Conservation (phyloP, 768 basidiomycete genomes). For the Pleurotus cornucopiae region DNA sequence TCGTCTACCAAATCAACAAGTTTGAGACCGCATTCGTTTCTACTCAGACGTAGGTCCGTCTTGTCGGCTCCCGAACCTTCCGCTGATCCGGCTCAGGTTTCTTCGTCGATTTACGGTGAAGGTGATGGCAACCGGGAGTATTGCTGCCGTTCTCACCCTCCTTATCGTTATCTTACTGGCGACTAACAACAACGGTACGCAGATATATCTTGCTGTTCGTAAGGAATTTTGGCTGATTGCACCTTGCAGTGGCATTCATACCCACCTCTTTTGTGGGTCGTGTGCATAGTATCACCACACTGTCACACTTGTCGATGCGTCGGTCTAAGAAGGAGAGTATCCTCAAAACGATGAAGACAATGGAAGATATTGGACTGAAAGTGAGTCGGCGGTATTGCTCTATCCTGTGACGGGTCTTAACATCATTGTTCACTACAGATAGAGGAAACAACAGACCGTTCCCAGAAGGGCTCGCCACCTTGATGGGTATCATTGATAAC, state of each 20-base stretch:
- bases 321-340: too few relatives aligned
- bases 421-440: too few relatives aligned
- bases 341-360: too few relatives aligned
- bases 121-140: neutral
- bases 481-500: too few relatives aligned
- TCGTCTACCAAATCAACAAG: constrained; percentile 3
- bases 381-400: too few relatives aligned
- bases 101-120: constrained; percentile 1
- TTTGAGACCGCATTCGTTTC: neutral
- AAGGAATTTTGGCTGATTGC: too few relatives aligned
- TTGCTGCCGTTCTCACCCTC: neutral
- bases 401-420: too few relatives aligned
- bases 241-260: neutral
- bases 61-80: neutral
- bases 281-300: constrained; percentile 1
- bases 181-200: neutral
- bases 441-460: too few relatives aligned
- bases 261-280: neutral
- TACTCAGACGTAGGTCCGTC: constrained; percentile 1
- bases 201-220: neutral
- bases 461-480: too few relatives aligned
- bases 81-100: neutral
- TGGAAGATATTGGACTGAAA: too few relatives aligned
- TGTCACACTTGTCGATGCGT: neutral
- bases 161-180: constrained; percentile 1